These are phyloP conservation scores for Nicotiana rustica DNA, from an alignment of 305 asterid species.

Conservation along the genomic window DNA sequence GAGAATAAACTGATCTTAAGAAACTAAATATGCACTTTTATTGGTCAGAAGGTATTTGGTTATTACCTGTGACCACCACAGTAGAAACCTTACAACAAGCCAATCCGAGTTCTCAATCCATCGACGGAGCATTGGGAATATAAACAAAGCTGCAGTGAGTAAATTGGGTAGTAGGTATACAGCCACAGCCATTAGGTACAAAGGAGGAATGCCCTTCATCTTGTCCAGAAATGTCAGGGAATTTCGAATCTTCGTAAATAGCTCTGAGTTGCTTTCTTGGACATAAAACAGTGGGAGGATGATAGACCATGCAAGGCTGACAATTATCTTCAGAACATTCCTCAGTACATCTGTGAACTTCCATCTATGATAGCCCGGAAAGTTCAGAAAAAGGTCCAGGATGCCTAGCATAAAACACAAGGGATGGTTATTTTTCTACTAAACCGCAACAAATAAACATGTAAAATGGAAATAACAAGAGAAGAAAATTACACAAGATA, in stretches of 20 bases:
- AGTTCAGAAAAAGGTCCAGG: slow-evolving; percentile 85
- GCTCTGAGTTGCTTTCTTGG: slow-evolving; percentile 58
- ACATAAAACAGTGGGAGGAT: slow-evolving; percentile 79
- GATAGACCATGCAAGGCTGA: slow-evolving; percentile 87
- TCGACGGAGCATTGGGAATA: slow-evolving; percentile 95
- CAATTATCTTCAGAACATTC: slow-evolving; percentile 76
- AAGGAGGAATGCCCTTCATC: slow-evolving; percentile 88
- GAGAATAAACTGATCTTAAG: slow-evolving; percentile 7
- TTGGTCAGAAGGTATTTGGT: slow-evolving; percentile 28
- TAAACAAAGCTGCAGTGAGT: slow-evolving; percentile 72
- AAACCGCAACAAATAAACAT: slow-evolving; percentile 32
- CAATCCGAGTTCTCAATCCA: slow-evolving; percentile 98
- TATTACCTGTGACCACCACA: slow-evolving; percentile 99
- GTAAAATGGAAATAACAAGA: slow-evolving; percentile 9
- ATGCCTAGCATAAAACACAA: slow-evolving; percentile 62
- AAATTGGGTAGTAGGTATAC: slow-evolving; percentile 84
- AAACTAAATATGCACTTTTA: slow-evolving; percentile 11
- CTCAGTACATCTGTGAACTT: slow-evolving; percentile 79
- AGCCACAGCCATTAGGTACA: slow-evolving; percentile 82
- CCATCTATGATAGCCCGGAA: slow-evolving; percentile 96
- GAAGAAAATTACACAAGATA: background rate
- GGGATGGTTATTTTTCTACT: slow-evolving; percentile 37
- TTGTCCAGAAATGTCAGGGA: slow-evolving; percentile 69
- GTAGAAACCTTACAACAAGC: slow-evolving; percentile 86
- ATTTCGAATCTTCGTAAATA: slow-evolving; percentile 51